phyloP scores from a whole-genome alignment of 1,284 basidiomycete genomes.

The Rhodotorula sp. region DNA sequence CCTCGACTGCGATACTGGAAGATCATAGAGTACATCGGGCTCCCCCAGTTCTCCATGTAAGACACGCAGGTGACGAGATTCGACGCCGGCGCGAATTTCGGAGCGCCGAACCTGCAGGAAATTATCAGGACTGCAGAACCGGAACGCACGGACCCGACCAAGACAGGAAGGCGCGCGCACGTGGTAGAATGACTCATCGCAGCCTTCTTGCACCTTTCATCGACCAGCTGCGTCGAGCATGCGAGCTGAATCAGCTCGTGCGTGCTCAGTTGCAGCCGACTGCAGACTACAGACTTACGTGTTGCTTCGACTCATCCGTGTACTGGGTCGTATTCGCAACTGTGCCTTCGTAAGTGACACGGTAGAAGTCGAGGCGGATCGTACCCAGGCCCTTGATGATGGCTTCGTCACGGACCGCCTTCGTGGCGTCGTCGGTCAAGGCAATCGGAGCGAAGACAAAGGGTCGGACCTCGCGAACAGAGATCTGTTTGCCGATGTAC shows the following conservation, averaged over 20 bases:
- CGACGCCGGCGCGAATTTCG: not conserved
- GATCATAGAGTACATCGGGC: not conserved
- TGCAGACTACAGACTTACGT: no score
- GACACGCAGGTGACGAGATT: not conserved
- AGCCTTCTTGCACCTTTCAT: conserved; percentile 33
- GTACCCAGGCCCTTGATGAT: conserved; percentile 26
- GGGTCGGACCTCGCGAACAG: conserved; percentile 5
- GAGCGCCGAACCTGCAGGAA: not conserved
- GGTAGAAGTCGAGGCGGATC: conserved; percentile 6
- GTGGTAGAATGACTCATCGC: conserved; percentile 1
- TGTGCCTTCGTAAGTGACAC: not conserved
- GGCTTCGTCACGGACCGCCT: conserved; percentile 14
- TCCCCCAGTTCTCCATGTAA: conserved; percentile 16
- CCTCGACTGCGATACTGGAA: conserved; percentile 29
- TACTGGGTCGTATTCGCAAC: no score
- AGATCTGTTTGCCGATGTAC: conserved; percentile 1
- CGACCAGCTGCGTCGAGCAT: conserved; percentile 3
- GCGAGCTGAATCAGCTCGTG: no score
- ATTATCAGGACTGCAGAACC: no score
- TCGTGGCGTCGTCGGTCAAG: conserved; percentile 27
- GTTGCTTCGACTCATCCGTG: not conserved
- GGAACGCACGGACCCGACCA: no score
- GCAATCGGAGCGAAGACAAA: conserved; percentile 23
- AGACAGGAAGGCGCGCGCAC: no score
- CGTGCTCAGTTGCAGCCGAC: no score